Conservation (phyloP, 2,329 filamentous ascomycete genomes). For the Zymoseptoria tritici region DNA sequence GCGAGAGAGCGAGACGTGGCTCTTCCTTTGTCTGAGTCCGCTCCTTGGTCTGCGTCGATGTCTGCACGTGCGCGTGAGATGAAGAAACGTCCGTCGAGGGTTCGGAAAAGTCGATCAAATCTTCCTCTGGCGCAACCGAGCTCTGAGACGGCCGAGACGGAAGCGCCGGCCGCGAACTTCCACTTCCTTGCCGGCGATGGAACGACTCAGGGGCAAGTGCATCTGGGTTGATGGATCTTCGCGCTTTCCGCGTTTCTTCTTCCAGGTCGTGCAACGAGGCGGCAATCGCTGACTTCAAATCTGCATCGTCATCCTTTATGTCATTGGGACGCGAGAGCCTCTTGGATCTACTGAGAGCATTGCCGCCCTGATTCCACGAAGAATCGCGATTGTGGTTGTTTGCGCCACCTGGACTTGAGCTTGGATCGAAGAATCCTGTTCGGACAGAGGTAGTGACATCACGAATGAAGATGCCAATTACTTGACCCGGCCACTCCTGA, state of each 20-base stretch:
- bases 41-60: background rate
- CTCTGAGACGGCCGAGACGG: slow-evolving; percentile 24
- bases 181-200: slow-evolving; percentile 2
- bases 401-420: slow-evolving; percentile 32
- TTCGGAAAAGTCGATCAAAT: slow-evolving; percentile 44
- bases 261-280: slow-evolving; percentile 42
- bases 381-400: slow-evolving; percentile 26
- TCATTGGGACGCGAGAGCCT: slow-evolving; percentile 26
- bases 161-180: slow-evolving; percentile 26
- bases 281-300: slow-evolving; percentile 41
- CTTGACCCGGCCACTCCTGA: slow-evolving; percentile 53
- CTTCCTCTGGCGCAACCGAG: slow-evolving; percentile 24
- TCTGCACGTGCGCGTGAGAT: background rate
- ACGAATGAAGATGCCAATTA: slow-evolving; percentile 85
- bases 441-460: slow-evolving; percentile 78
- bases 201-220: slow-evolving; percentile 15
- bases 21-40: background rate
- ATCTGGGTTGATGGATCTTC: slow-evolving; percentile 31
- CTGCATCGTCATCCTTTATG: slow-evolving; percentile 40
- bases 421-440: slow-evolving; percentile 67
- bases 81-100: slow-evolving; percentile 3
- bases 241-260: slow-evolving; percentile 28
- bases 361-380: slow-evolving; percentile 24
- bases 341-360: slow-evolving; percentile 27
- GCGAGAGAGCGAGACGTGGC: slow-evolving; percentile 19